These are phyloP conservation scores for Nothopassalora personata DNA, from an alignment of 2,329 filamentous ascomycete species.

Conservation along the genomic window DNA sequence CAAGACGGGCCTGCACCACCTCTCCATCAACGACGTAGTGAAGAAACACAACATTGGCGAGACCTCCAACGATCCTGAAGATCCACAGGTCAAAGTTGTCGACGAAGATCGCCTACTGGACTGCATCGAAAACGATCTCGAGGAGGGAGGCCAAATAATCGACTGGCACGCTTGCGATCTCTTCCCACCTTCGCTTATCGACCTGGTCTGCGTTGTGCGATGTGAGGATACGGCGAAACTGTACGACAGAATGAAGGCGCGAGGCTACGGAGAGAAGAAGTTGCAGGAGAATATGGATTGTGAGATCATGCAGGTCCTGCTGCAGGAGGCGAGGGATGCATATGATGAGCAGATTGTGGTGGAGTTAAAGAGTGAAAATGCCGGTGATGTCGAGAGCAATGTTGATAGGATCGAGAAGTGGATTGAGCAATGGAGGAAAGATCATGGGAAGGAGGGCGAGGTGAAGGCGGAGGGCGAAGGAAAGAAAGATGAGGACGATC, in stretches of 20 bases:
- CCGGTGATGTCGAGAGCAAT: slow-evolving; percentile 83
- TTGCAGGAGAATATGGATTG: slow-evolving; percentile 94
- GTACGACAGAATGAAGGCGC: slow-evolving; percentile 74
- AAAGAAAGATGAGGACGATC: slow-evolving; percentile 32
- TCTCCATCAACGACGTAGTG: slow-evolving; percentile 85
- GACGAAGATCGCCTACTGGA: slow-evolving; percentile 93
- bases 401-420: slow-evolving; percentile 77
- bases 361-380: slow-evolving; percentile 74
- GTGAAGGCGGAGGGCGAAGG: slow-evolving; percentile 22
- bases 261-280: slow-evolving; percentile 80
- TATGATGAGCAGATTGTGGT: slow-evolving; percentile 86
- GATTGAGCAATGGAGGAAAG: slow-evolving; percentile 74
- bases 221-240: slow-evolving; percentile 67
- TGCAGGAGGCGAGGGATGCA: slow-evolving; percentile 82
- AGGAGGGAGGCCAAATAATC: slow-evolving; percentile 77
- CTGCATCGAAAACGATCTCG: slow-evolving; percentile 75
- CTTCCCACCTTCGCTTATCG: slow-evolving; percentile 89
- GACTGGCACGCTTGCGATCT: slow-evolving; percentile 98
- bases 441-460: slow-evolving; percentile 45
- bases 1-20: slow-evolving; percentile 69
- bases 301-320: slow-evolving; percentile 93
- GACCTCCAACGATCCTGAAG: slow-evolving; percentile 66
- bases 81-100: slow-evolving; percentile 82
- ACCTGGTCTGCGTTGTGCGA: slow-evolving; percentile 86
- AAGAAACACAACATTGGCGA: slow-evolving; percentile 86